Evolutionary conservation across 1,139 yeast genomes (phyloP).

Genomic region (Geotrichum citri-aurantii): DNA sequence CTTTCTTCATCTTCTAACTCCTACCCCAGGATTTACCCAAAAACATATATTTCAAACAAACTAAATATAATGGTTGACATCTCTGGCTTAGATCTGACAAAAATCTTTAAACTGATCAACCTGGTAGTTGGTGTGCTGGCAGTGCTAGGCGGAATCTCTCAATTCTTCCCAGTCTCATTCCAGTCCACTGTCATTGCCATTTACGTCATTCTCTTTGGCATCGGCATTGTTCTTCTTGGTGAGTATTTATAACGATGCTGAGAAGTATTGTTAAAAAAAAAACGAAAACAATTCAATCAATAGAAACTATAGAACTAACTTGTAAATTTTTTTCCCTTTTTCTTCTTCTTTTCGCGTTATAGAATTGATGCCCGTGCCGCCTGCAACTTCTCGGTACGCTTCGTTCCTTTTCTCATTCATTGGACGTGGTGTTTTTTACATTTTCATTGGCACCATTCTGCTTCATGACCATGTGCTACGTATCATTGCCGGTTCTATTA

Average conservation of each 20-base stretch:
- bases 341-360: background rate
- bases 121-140: conserved; percentile 54
- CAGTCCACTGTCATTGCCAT: conserved; percentile 49
- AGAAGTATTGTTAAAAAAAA: background rate
- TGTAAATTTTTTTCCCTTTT: conserved; percentile 1
- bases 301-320: background rate
- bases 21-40: background rate
- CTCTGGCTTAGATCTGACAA: conserved; percentile 33
- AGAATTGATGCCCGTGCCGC: conserved; percentile 43
- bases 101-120: conserved; percentile 59
- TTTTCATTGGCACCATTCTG: conserved; percentile 59
- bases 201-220: conserved; percentile 52
- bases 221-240: conserved; percentile 50
- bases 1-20: background rate
- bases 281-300: background rate
- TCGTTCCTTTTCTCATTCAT: conserved; percentile 77
- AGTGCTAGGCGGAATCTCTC: conserved; percentile 55
- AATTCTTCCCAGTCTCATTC: conserved; percentile 46
- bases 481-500: conserved; percentile 49
- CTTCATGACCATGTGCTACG: conserved; percentile 55
- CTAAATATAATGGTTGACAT: conserved; percentile 19
- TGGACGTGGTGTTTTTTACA: conserved; percentile 75
- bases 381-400: conserved; percentile 63
- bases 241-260: too few species aligned
- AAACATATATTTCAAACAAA: background rate